Evolutionary conservation across 345 rosid species (phyloP), one percentile per base, ranked within the genome.

Genomic region (Chamaenerion angustifolium): DNA sequence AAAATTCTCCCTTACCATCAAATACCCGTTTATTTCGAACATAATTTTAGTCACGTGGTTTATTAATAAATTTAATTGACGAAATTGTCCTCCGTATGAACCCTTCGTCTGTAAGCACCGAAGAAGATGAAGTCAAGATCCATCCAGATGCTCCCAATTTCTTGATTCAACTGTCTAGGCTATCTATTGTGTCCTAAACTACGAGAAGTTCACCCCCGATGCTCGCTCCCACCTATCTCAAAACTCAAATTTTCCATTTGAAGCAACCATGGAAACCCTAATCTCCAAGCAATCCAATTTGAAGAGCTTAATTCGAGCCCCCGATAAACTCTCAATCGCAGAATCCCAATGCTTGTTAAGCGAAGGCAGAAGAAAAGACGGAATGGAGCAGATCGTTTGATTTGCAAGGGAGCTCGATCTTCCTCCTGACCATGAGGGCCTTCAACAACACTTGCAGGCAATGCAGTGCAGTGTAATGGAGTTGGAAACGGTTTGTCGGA

Each of bases 161-260:
- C n/a, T n/a, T n/a, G n/a, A n/a, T n/a, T n/a, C n/a, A n/a, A n/a
- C n/a, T n/a, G n/a, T n/a, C n/a, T n/a, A n/a, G n/a, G n/a, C n/a
- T n/a, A n/a, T n/a, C n/a, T n/a, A n/a, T n/a, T n/a, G 47, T 44
- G 57, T 61, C 18, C 62, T 77, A 47, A 64, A 75, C 52, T 56
- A 51, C 18, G 74, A 64, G 59, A 75, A 75, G 69, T 78, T 77
- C 43, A 71, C 83, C 10, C 35, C 55, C 3, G 66, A 57, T 46
- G 56, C 72, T 21, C 42, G 56, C 46, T 48, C 59, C 43, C 73
- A 73, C 27, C 15, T 68, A 7, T 56, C 66, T 49, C 51, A 63
- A 17, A 70, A 73, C 57, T 45, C 76, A 4, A 69, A 60, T 45
- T 75, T 72, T 43, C 79, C 79, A 19, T 43, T 75, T 25, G 62